Evolutionary conservation across 345 rosid genomes (phyloP).

Genomic region (Aquilaria yunnanensis): DNA sequence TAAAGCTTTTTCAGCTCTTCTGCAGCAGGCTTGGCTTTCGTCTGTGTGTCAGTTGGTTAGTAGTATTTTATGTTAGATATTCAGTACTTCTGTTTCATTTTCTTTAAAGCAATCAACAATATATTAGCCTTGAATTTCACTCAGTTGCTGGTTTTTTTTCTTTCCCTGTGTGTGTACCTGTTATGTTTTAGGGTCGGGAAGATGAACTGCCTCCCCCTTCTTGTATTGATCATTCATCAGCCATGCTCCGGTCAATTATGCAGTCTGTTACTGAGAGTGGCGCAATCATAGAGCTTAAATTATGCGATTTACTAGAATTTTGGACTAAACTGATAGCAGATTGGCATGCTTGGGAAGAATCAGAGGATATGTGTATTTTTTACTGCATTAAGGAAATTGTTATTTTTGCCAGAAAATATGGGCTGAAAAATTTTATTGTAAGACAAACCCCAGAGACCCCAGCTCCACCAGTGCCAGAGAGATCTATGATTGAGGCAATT

Average conservation of each 20-base stretch:
- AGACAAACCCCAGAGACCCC: conserved; percentile 58
- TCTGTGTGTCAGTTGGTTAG: conserved; percentile 31
- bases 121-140: neutral
- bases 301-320: conserved; percentile 49
- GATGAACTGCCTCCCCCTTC: conserved; percentile 40
- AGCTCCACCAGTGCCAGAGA: conserved; percentile 60
- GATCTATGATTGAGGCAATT: conserved; percentile 64
- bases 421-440: conserved; percentile 39
- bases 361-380: conserved; percentile 72
- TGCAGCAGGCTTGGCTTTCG: conserved; percentile 67
- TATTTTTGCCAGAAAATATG: conserved; percentile 44
- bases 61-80: conserved; percentile 3
- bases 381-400: conserved; percentile 77
- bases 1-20: conserved; percentile 57
- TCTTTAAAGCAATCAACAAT: neutral
- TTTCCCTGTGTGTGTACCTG: no score
- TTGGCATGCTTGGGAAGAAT: conserved; percentile 92
- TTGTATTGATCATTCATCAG: conserved; percentile 59
- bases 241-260: conserved; percentile 50
- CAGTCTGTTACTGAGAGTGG: conserved; percentile 45
- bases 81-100: conserved; percentile 2
- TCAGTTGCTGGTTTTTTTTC: neutral
- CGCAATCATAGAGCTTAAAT: conserved; percentile 41
- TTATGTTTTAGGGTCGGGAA: conserved; percentile 27
- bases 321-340: conserved; percentile 80